Percentiles rank a stretch among this genome's conserved stretches.
These are phyloP conservation scores for Aspergillus coremiiformis DNA, from an alignment of 495 filamentous ascomycete genomes.

Conservation along the genomic window DNA sequence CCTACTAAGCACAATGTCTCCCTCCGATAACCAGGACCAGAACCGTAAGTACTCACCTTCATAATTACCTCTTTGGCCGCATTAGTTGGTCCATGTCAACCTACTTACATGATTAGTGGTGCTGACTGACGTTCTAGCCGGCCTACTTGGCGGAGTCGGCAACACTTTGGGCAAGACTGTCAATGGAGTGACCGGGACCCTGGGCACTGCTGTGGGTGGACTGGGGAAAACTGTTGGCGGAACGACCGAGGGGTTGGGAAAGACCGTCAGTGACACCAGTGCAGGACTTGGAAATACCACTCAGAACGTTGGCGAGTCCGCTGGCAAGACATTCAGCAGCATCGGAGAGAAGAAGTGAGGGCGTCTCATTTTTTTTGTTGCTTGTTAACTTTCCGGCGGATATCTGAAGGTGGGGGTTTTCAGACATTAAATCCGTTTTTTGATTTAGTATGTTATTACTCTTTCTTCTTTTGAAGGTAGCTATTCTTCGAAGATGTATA, in stretches of 20 bases:
- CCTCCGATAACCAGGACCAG: background rate
- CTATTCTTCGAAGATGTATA: too few relatives aligned
- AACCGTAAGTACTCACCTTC: conserved; percentile 1
- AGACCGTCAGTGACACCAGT: conserved; percentile 26
- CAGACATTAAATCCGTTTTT: too few relatives aligned
- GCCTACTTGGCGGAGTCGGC: conserved; percentile 27
- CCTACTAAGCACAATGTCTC: conserved; percentile 2
- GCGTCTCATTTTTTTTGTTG: background rate
- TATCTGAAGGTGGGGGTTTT: too few relatives aligned
- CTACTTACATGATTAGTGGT: background rate
- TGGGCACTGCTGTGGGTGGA: conserved; percentile 26
- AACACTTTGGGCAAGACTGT: conserved; percentile 34
- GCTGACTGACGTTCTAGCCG: conserved; percentile 7
- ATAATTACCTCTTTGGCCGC: background rate
- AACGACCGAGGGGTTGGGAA: conserved; percentile 25
- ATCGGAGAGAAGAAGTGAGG: background rate
- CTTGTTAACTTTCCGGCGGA: too few relatives aligned
- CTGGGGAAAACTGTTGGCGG: conserved; percentile 32
- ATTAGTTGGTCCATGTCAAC: background rate
- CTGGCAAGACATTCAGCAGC: conserved; percentile 7
- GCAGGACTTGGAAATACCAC: conserved; percentile 31
- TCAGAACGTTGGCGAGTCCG: conserved; percentile 17
- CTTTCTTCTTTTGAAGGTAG: too few relatives aligned
- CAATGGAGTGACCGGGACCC: conserved; percentile 28
- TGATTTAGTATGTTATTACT: too few relatives aligned